Evolutionary conservation across 2,329 filamentous ascomycete species (phyloP).

Genomic region (Nemania abortiva): DNA sequence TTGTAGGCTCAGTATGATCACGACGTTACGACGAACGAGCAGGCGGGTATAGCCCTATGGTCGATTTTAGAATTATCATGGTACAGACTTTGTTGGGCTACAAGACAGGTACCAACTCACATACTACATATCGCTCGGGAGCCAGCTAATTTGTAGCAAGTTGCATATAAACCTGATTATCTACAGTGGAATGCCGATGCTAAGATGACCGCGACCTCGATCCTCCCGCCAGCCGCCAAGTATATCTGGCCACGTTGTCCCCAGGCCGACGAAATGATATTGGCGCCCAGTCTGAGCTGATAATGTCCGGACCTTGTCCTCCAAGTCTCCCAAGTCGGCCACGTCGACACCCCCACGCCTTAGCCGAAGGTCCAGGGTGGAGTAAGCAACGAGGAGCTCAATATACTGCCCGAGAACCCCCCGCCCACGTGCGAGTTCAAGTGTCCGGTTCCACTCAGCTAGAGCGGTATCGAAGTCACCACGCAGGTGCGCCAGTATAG

Average conservation of each 20-base stretch:
- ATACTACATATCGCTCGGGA: too few species aligned
- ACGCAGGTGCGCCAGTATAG: conserved; percentile 12
- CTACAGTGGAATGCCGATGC: too few species aligned
- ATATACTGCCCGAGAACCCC: conserved; percentile 6
- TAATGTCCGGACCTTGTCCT: conserved; percentile 9
- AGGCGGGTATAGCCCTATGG: too few species aligned
- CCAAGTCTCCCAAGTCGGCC: neutral
- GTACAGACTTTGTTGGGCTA: too few species aligned
- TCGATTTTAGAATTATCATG: too few species aligned
- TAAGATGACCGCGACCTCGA: too few species aligned
- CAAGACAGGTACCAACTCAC: too few species aligned
- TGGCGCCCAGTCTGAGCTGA: conserved; percentile 14
- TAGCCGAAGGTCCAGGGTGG: conserved; percentile 1
- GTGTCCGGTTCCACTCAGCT: conserved; percentile 11
- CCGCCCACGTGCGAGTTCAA: conserved; percentile 1
- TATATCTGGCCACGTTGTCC: conserved; percentile 20
- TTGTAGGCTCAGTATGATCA: too few species aligned
- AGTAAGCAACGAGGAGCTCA: conserved; percentile 6
- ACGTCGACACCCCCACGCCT: conserved; percentile 9
- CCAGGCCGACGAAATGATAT: conserved; percentile 17
- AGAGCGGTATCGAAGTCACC: conserved; percentile 16
- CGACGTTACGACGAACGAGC: too few species aligned
- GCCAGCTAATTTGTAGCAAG: too few species aligned
- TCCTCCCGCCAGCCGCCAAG: conserved; percentile 14
- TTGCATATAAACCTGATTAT: too few species aligned